Conservation (phyloP, 2,329 filamentous ascomycete species). For the Graphium sp. region DNA sequence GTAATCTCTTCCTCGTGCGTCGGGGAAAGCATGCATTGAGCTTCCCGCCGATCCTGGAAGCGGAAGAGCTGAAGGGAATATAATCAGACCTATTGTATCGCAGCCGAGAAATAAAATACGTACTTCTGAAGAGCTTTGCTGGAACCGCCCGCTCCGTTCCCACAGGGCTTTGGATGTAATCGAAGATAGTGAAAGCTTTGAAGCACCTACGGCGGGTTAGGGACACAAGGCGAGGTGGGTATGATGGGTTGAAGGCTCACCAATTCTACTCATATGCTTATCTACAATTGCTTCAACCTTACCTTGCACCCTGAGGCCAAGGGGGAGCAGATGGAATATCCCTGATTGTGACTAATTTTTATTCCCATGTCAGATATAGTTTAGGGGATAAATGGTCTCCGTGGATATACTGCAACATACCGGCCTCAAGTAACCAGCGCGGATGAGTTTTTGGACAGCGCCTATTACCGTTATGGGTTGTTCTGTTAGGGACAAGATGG, state of each 20-base stretch:
- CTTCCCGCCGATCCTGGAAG: constrained; percentile 62
- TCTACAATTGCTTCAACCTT: constrained; percentile 80
- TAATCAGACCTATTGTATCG: not conserved
- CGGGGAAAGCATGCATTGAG: constrained; percentile 63
- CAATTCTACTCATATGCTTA: constrained; percentile 67
- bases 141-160: constrained; percentile 68
- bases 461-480: not conserved
- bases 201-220: constrained; percentile 40
- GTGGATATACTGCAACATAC: no score
- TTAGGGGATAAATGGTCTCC: no score
- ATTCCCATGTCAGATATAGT: no score
- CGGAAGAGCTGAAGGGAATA: constrained; percentile 50
- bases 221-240: not conserved
- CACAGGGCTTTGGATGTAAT: constrained; percentile 76
- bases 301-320: constrained; percentile 73
- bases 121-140: constrained; percentile 57
- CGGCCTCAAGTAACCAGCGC: constrained; percentile 59
- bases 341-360: constrained; percentile 72
- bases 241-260: constrained; percentile 19
- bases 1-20: constrained; percentile 98
- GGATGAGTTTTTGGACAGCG: constrained; percentile 48
- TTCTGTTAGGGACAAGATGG: no score
- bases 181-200: constrained; percentile 67
- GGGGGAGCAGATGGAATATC: constrained; percentile 79
- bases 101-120: not conserved